These are phyloP conservation scores for Serendipita sp. DNA, from an alignment of 768 basidiomycete genomes.

Conservation along the genomic window DNA sequence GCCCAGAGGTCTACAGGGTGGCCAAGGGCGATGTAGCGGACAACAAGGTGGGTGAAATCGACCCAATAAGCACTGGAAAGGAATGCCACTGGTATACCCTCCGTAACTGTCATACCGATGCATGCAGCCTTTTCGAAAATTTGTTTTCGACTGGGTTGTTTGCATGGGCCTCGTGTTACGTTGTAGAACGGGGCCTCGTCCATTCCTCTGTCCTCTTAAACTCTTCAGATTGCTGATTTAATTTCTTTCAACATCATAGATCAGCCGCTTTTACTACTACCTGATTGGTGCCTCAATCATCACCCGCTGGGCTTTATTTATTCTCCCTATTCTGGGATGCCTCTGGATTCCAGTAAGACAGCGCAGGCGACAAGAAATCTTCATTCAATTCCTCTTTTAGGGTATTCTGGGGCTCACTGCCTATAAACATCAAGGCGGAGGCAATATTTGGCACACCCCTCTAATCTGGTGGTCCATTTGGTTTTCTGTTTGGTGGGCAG, in stretches of 20 bases:
- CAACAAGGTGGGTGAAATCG: slow-evolving; percentile 27
- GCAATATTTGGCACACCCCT: slow-evolving; percentile 15
- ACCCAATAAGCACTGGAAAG: neutral
- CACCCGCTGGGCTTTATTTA: slow-evolving; percentile 65
- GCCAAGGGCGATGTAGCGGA: slow-evolving; percentile 48
- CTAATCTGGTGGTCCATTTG: slow-evolving; percentile 74
- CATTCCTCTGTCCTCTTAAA: neutral
- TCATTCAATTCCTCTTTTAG: neutral
- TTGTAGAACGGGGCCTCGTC: neutral
- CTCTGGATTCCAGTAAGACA: slow-evolving; percentile 47
- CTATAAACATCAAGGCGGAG: slow-evolving; percentile 34
- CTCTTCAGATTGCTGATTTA: neutral
- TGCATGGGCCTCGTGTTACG: no score
- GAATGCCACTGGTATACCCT: no score
- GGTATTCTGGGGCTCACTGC: slow-evolving; percentile 45
- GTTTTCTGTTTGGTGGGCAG: slow-evolving; percentile 64
- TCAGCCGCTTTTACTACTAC: slow-evolving; percentile 52
- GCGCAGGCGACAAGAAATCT: neutral
- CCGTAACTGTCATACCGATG: no score
- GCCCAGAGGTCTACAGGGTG: slow-evolving; percentile 11
- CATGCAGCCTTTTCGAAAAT: no score
- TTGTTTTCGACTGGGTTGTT: no score
- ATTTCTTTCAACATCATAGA: slow-evolving; percentile 20
- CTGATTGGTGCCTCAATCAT: slow-evolving; percentile 60
- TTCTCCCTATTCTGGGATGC: slow-evolving; percentile 50